These are phyloP conservation scores for Panaeolus cyanescens DNA, from an alignment of 768 basidiomycete genomes.

Conservation along the genomic window DNA sequence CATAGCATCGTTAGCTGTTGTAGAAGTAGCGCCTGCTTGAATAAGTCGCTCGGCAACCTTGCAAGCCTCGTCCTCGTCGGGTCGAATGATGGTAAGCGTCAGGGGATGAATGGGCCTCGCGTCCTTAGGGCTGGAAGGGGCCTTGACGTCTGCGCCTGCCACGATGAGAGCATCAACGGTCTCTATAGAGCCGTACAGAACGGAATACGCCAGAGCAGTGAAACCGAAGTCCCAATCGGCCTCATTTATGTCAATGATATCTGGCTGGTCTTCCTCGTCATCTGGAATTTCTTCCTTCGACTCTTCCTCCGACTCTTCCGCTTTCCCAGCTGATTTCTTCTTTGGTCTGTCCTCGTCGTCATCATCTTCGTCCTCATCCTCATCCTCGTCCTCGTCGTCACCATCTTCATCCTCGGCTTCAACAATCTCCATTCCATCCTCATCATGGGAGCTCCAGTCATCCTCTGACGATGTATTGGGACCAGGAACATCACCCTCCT, in stretches of 20 bases:
- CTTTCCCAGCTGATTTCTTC: conserved; percentile 19
- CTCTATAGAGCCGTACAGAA: conserved; percentile 44
- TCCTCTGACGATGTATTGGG: conserved; percentile 42
- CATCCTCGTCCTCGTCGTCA: conserved; percentile 20
- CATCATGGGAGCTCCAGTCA: conserved; percentile 50
- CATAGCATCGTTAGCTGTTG: conserved; percentile 38
- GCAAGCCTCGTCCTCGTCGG: conserved; percentile 42
- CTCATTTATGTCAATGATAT: conserved; percentile 55
- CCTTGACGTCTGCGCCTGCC: conserved; percentile 47
- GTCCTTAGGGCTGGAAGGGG: conserved; percentile 27
- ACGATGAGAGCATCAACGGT: conserved; percentile 48
- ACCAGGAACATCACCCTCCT: conserved; percentile 27
- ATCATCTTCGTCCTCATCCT: conserved; percentile 17
- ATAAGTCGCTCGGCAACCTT: conserved; percentile 42
- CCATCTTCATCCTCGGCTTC: conserved; percentile 32
- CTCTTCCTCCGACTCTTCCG: conserved; percentile 8
- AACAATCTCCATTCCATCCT: conserved; percentile 34
- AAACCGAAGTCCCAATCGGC: conserved; percentile 63
- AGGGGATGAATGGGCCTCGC: conserved; percentile 36
- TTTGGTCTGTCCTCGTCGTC: conserved; percentile 11
- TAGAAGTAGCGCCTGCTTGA: conserved; percentile 40
- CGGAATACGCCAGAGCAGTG: conserved; percentile 52
- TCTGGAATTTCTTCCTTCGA: conserved; percentile 43
- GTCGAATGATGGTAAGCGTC: conserved; percentile 37
- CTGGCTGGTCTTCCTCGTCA: conserved; percentile 49